phyloP scores from a whole-genome alignment of 2,329 filamentous ascomycete species.

The Paraphoma chrysanthemicola region DNA sequence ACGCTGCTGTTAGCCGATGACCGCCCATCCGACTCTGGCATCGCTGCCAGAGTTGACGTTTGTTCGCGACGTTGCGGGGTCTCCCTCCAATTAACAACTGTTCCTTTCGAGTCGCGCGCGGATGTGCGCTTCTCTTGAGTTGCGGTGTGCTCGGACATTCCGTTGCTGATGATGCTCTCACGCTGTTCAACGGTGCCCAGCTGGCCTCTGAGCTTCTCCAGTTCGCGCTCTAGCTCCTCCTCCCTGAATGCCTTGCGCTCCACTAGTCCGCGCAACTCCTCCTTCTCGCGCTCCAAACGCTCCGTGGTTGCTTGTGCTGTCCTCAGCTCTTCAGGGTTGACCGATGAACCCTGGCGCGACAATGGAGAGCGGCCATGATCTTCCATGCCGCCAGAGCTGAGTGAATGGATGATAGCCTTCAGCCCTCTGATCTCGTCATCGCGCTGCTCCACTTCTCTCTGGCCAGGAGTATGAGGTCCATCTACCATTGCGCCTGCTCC shows the following conservation, averaged over 20 bases:
- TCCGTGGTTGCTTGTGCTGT: slow-evolving; percentile 68
- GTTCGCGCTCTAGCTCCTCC: slow-evolving; percentile 84
- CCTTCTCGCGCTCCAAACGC: slow-evolving; percentile 79
- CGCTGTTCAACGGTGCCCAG: slow-evolving; percentile 54
- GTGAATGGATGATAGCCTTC: slow-evolving; percentile 96
- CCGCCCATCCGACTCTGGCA: slow-evolving; percentile 69
- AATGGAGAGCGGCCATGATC: slow-evolving; percentile 41
- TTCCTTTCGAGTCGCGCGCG: slow-evolving; percentile 70
- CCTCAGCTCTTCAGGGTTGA: slow-evolving; percentile 56
- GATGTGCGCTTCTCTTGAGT: slow-evolving; percentile 62
- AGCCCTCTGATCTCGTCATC: slow-evolving; percentile 97
- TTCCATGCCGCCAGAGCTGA: slow-evolving; percentile 74
- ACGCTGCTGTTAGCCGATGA: slow-evolving; percentile 68
- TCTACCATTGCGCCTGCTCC: slow-evolving; percentile 58
- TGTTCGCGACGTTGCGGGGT: slow-evolving; percentile 30
- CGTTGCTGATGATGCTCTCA: slow-evolving; percentile 61
- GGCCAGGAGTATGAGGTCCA: slow-evolving; percentile 49
- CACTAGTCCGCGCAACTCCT: slow-evolving; percentile 75
- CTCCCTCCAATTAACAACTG: slow-evolving; percentile 64
- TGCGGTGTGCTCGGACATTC: slow-evolving; percentile 56
- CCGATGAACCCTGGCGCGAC: slow-evolving; percentile 35
- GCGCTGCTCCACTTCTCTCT: slow-evolving; percentile 87
- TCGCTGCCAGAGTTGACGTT: slow-evolving; percentile 66
- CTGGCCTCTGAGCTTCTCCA: slow-evolving; percentile 64
- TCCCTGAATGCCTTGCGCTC: slow-evolving; percentile 77